Percentiles rank a stretch among this genome's conserved stretches.
Evolutionary conservation across 805 yeast species (phyloP).

Genomic region (Candida anglica): DNA sequence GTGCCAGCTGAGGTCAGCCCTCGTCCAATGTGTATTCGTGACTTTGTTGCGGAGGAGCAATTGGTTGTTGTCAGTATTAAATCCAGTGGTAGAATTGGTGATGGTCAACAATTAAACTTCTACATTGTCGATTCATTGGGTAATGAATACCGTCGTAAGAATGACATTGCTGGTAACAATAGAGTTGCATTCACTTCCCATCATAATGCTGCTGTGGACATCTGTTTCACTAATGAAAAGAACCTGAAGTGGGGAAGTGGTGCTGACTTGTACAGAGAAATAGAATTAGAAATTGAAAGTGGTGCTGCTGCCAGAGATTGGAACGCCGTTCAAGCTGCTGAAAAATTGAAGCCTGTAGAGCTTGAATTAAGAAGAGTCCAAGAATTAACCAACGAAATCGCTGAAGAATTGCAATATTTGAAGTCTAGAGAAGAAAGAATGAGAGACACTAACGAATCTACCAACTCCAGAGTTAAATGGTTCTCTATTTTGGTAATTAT

Average conservation of each 20-base stretch:
- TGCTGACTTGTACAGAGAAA: conserved; percentile 53
- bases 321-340: conserved; percentile 90
- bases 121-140: conserved; percentile 73
- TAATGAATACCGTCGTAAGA: conserved; percentile 72
- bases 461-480: conserved; percentile 87
- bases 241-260: conserved; percentile 31
- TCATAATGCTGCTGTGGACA: conserved; percentile 79
- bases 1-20: conserved; percentile 44
- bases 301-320: conserved; percentile 98
- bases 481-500: conserved; percentile 71
- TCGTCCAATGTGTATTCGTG: conserved; percentile 82
- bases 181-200: conserved; percentile 84
- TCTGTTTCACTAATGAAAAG: conserved; percentile 76
- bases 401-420: conserved; percentile 75
- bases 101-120: conserved; percentile 79
- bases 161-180: conserved; percentile 68
- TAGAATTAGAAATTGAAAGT: conserved; percentile 88
- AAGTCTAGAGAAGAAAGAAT: conserved; percentile 84
- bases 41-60: conserved; percentile 80
- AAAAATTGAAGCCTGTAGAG: conserved; percentile 90
- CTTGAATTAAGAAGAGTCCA: conserved; percentile 83
- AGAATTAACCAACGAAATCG: conserved; percentile 80
- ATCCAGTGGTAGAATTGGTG: conserved; percentile 73
- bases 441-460: conserved; percentile 95
- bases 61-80: conserved; percentile 81